Percentiles rank a stretch among this genome's conserved stretches.
phyloP scores from a whole-genome alignment of 495 filamentous ascomycete species.

The Poronia punctata region DNA sequence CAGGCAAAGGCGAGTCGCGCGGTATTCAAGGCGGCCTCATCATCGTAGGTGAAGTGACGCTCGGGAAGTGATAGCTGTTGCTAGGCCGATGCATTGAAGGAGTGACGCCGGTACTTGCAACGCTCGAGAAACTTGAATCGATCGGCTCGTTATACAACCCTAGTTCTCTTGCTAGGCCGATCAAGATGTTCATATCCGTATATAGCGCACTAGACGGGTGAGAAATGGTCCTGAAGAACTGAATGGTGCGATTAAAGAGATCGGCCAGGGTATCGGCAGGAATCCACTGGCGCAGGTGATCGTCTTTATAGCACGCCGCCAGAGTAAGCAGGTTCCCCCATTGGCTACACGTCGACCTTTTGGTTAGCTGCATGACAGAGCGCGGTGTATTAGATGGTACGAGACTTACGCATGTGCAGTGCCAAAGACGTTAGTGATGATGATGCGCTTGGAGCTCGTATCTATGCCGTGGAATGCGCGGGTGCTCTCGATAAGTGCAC shows the following conservation, averaged over 20 bases:
- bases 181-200: slow-evolving; percentile 61
- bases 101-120: slow-evolving; percentile 25
- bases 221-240: slow-evolving; percentile 54
- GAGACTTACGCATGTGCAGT: slow-evolving; percentile 89
- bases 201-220: slow-evolving; percentile 60
- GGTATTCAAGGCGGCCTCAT: slow-evolving; percentile 12
- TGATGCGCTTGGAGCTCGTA: slow-evolving; percentile 50
- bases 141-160: slow-evolving; percentile 23
- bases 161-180: slow-evolving; percentile 51
- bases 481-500: slow-evolving; percentile 77
- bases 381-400: not conserved
- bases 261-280: slow-evolving; percentile 39
- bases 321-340: slow-evolving; percentile 93
- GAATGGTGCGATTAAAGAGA: slow-evolving; percentile 59
- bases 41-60: slow-evolving; percentile 9
- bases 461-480: slow-evolving; percentile 70
- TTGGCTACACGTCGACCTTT: slow-evolving; percentile 53
- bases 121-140: slow-evolving; percentile 41
- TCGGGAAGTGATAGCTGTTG: slow-evolving; percentile 11
- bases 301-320: slow-evolving; percentile 64
- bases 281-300: slow-evolving; percentile 46
- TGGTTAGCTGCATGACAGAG: slow-evolving; percentile 8
- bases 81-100: slow-evolving; percentile 15
- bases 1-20: too few relatives aligned
- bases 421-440: slow-evolving; percentile 91